phyloP scores from a whole-genome alignment of 805 yeast genomes.

The Cyberlindnera bimundalis region DNA sequence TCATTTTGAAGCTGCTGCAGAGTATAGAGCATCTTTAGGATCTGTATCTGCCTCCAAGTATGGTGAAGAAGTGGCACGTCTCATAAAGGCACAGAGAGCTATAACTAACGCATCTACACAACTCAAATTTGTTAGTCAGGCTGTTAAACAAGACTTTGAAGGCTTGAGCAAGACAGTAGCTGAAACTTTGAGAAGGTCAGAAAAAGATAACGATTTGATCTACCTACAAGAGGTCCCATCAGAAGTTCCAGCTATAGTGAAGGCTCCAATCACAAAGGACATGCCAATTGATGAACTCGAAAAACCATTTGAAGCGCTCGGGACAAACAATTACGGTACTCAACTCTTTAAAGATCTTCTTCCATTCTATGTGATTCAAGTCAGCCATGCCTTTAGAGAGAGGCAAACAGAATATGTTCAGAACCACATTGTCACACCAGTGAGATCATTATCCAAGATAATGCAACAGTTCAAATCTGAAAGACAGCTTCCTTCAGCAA shows the following conservation, averaged over 20 bases:
- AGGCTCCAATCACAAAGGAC: slow-evolving; percentile 56
- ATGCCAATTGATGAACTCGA: slow-evolving; percentile 36
- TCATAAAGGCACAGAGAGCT: slow-evolving; percentile 40
- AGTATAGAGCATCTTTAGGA: slow-evolving; percentile 55
- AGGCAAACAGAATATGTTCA: slow-evolving; percentile 53
- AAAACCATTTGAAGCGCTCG: slow-evolving; percentile 28
- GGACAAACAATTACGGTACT: slow-evolving; percentile 22
- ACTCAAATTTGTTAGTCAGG: slow-evolving; percentile 38
- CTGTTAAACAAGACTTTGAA: slow-evolving; percentile 48
- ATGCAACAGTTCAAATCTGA: slow-evolving; percentile 43
- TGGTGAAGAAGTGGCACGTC: slow-evolving; percentile 69
- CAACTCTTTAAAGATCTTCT: slow-evolving; percentile 56
- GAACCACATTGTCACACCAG: slow-evolving; percentile 44
- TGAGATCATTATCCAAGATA: slow-evolving; percentile 43
- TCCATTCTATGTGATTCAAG: slow-evolving; percentile 64
- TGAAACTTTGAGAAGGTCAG: slow-evolving; percentile 49
- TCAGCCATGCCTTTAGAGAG: slow-evolving; percentile 65
- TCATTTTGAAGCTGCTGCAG: slow-evolving; percentile 73
- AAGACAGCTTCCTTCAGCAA: slow-evolving; percentile 54
- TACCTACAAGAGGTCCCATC: slow-evolving; percentile 66
- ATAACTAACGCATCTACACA: slow-evolving; percentile 36
- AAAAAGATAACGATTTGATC: slow-evolving; percentile 77
- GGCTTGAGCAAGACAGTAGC: slow-evolving; percentile 46
- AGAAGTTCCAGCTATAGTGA: slow-evolving; percentile 40
- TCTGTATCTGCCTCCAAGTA: slow-evolving; percentile 48